Percentiles rank a stretch among this genome's conserved stretches.
phyloP scores from a whole-genome alignment of 1,284 basidiomycete species.

The Phellopilus nigrolimitatus region DNA sequence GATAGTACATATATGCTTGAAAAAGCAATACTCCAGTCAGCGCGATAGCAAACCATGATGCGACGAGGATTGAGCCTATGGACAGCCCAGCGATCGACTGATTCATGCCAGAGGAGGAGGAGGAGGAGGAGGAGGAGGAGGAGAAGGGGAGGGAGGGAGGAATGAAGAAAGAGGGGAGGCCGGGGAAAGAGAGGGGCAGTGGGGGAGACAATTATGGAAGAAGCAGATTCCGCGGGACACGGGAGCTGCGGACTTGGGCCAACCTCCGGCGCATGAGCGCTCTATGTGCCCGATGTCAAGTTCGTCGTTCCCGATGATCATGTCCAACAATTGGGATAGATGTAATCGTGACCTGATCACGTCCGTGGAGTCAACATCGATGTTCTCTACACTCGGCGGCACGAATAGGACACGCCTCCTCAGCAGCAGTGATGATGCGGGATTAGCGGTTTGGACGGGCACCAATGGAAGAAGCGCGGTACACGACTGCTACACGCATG shows the following conservation, averaged over 20 bases:
- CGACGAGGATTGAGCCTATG: conserved; percentile 15
- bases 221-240: too few species aligned
- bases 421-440: too few species aligned
- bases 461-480: too few species aligned
- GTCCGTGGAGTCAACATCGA: too few species aligned
- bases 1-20: conserved; percentile 19
- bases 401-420: too few species aligned
- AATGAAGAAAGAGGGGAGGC: not conserved
- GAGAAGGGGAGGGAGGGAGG: not conserved
- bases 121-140: too few species aligned
- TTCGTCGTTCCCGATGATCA: too few species aligned
- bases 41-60: conserved; percentile 18
- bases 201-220: not conserved
- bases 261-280: not conserved
- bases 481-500: too few species aligned
- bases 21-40: conserved; percentile 17
- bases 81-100: conserved; percentile 4
- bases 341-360: too few species aligned
- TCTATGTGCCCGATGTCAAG: not conserved
- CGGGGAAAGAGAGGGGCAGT: not conserved
- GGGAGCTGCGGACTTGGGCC: not conserved
- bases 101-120: conserved; percentile 1
- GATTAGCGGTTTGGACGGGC: too few species aligned
- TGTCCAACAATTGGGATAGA: too few species aligned
- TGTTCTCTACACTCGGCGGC: too few species aligned